Percentiles rank a stretch among this genome's conserved stretches.
Evolutionary conservation across 2,329 filamentous ascomycete genomes (phyloP).

Genomic region (Sclerotinia spermophila): DNA sequence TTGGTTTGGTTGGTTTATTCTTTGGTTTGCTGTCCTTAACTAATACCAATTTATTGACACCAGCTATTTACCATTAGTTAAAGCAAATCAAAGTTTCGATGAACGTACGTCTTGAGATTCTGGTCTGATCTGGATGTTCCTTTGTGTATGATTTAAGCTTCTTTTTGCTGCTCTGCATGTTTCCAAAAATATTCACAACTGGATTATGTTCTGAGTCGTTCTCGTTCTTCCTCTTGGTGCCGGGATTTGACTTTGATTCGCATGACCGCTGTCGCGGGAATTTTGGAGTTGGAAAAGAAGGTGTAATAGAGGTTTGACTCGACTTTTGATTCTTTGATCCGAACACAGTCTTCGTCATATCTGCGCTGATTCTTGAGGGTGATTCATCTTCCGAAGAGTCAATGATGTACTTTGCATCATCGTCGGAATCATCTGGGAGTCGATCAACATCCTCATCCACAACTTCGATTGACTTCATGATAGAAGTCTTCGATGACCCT

Average conservation of each 20-base stretch:
- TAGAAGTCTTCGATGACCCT: not conserved
- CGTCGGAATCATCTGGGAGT: conserved; percentile 17
- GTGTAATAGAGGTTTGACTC: not conserved
- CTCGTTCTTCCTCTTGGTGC: conserved; percentile 26
- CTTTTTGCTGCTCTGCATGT: conserved; percentile 17
- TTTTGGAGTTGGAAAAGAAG: not conserved
- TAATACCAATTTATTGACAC: not conserved
- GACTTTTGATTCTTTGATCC: not conserved
- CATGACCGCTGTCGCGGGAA: not conserved
- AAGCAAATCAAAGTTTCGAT: not conserved
- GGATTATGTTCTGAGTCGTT: conserved; percentile 16
- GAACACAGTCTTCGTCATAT: conserved; percentile 15
- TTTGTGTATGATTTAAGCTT: conserved; percentile 11
- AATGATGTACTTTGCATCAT: not conserved
- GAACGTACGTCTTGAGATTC: conserved; percentile 3
- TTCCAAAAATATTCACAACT: conserved; percentile 25
- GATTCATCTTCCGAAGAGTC: conserved; percentile 15
- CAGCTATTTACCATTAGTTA: conserved; percentile 12
- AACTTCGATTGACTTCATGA: not conserved
- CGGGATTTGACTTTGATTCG: conserved; percentile 7
- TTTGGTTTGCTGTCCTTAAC: not conserved
- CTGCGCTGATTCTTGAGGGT: not conserved
- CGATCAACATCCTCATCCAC: conserved; percentile 5
- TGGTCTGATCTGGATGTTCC: not conserved
- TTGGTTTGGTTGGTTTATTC: not conserved